Evolutionary conservation across 169 alveolate genomes (phyloP), one percentile per base, ranked within the genome.

Genomic region (Cryptosporidium parvum): DNA sequence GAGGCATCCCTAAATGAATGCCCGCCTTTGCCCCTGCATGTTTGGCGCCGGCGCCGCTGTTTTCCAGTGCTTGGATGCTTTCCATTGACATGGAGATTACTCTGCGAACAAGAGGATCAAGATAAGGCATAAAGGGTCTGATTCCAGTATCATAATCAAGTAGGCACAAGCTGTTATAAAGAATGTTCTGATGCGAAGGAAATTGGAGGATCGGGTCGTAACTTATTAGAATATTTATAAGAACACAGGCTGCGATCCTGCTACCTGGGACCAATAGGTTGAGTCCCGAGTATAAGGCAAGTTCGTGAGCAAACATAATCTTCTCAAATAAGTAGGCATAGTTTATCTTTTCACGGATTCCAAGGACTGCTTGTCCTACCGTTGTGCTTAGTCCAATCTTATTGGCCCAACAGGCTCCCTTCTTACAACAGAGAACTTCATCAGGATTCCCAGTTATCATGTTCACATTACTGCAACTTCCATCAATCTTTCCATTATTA

Each of bases 251-350:
- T 14, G 86, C 29, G 44, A 73, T 73, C 14, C 86, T 73, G 58
- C 86, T 73, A 3, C 86, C 86, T 5, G 86, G 86, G 18, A 73
- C 58, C 14, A 73, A 52, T 16, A 73, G 14, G 45, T 73, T 73
- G 14, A 73, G 59, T 9, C 86, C 86, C 12, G 86, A 73, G 35
- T 73, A 73, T n/a, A 73, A 35, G 7, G 86, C 86, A 26, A 73
- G 59, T 35, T 73, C 86, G 59, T 59, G 70, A 6, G 86, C 86
- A n/a, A 73, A 73, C 86, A 58, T 73, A 8, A 73, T 73, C 71
- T 73, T 73, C 61, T 73, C 86, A 16, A 73, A 73, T 4, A 73
- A 23, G 10, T 35, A 53, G 26, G 72, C 86, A 7, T 73, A 73
- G 42, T 73, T 68, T 23, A 73, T 73, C 56, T 59, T 73, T 37